These are phyloP conservation scores for Malus hybrid DNA, from an alignment of 331 rosid species.

Conservation along the genomic window DNA sequence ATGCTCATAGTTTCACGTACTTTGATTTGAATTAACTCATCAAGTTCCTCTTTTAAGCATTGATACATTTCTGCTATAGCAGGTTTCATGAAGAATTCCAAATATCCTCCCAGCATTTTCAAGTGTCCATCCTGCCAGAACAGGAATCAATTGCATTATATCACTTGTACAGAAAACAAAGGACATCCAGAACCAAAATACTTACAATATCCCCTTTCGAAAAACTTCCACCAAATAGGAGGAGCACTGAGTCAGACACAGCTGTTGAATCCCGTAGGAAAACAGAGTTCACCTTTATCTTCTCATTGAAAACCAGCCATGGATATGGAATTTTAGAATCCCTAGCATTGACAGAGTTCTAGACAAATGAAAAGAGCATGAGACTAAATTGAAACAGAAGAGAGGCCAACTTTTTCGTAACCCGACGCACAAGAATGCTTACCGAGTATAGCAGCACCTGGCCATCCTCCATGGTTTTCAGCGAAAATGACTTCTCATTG, in stretches of 20 bases:
- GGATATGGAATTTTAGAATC: constrained; percentile 86
- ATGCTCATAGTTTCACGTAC: constrained; percentile 34
- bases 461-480: constrained; percentile 99
- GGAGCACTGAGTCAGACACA: constrained; percentile 74
- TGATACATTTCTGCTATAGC: constrained; percentile 63
- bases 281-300: constrained; percentile 93
- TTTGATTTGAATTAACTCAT: constrained; percentile 71
- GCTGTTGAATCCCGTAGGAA: constrained; percentile 97
- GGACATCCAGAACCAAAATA: neutral
- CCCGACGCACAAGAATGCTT: constrained; percentile 18
- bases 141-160: constrained; percentile 7
- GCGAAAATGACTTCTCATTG: constrained; percentile 76
- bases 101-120: constrained; percentile 90
- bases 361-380: constrained; percentile 24
- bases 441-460: constrained; percentile 87
- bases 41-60: constrained; percentile 63
- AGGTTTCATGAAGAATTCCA: constrained; percentile 87
- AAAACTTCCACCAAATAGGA: constrained; percentile 85
- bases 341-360: constrained; percentile 95
- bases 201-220: constrained; percentile 66
- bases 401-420: neutral
- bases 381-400: constrained; percentile 12
- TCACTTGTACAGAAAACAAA: neutral
- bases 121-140: constrained; percentile 70
- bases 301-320: constrained; percentile 94